These are phyloP conservation scores for Mycena metata DNA, from an alignment of 768 basidiomycete genomes.

Conservation along the genomic window DNA sequence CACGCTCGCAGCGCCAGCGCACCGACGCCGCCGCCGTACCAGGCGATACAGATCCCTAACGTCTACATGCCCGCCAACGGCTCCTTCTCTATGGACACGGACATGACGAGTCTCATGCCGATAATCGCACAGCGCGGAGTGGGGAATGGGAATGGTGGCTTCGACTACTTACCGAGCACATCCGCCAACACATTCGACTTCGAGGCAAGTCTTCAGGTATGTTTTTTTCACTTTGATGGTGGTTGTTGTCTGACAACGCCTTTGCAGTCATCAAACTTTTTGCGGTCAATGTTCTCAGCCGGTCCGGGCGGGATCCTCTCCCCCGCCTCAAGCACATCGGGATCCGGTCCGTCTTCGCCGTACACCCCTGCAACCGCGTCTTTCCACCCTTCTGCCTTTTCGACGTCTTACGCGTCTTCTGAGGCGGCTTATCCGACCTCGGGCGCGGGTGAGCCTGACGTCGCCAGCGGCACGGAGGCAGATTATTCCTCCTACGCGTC, in stretches of 20 bases:
- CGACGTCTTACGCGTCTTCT: not conserved
- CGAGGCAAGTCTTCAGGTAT: slow-evolving; percentile 62
- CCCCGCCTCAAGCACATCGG: not conserved
- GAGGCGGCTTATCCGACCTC: no score
- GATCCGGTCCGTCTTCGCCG: slow-evolving; percentile 11
- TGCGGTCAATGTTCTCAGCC: slow-evolving; percentile 59
- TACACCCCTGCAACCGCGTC: slow-evolving; percentile 8
- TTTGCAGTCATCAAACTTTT: slow-evolving; percentile 61
- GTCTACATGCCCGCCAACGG: slow-evolving; percentile 53
- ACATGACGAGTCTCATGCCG: slow-evolving; percentile 42
- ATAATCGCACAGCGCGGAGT: slow-evolving; percentile 11
- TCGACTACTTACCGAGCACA: slow-evolving; percentile 66
- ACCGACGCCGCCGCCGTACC: slow-evolving; percentile 76
- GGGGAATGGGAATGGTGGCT: slow-evolving; percentile 40
- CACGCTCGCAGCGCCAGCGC: slow-evolving; percentile 62
- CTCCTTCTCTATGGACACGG: slow-evolving; percentile 73
- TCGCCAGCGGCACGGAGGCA: no score
- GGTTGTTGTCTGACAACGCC: slow-evolving; percentile 23
- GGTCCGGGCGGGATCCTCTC: not conserved
- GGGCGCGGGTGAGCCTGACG: not conserved
- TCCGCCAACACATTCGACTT: slow-evolving; percentile 49
- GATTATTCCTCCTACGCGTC: not conserved
- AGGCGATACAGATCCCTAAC: slow-evolving; percentile 78
- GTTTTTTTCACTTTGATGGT: slow-evolving; percentile 34
- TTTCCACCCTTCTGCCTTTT: slow-evolving; percentile 21